Conservation (phyloP, 129 eudicot species). For the Ambrosia trifida region DNA sequence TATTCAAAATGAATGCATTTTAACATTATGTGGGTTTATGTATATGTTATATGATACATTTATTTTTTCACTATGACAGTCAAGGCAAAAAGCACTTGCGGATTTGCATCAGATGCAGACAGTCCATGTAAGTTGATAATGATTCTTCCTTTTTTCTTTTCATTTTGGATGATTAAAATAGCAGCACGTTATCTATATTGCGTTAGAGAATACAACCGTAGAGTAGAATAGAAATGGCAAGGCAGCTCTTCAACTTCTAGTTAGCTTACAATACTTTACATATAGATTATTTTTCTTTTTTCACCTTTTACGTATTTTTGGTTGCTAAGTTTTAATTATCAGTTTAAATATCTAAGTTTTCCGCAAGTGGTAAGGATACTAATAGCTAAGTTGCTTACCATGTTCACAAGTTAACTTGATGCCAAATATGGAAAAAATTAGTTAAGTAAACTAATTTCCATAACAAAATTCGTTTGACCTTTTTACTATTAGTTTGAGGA, state of each 20-base stretch:
- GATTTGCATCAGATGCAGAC: slow-evolving; percentile 89
- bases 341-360: neutral
- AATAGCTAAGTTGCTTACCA: neutral
- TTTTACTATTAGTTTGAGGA: too few species aligned
- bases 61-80: slow-evolving; percentile 53
- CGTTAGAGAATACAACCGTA: neutral
- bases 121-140: slow-evolving; percentile 65
- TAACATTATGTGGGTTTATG: neutral
- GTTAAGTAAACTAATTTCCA: neutral
- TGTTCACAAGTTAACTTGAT: neutral
- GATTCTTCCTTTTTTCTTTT: slow-evolving; percentile 1
- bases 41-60: slow-evolving; percentile 20
- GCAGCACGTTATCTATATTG: neutral
- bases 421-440: neutral
- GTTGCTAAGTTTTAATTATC: too few species aligned
- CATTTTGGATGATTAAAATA: neutral
- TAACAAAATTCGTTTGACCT: neutral
- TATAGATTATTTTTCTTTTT: too few species aligned
- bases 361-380: neutral
- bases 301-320: neutral
- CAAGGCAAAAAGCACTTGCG: slow-evolving; percentile 85
- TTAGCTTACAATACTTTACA: too few species aligned
- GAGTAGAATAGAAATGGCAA: neutral
- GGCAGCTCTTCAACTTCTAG: neutral
- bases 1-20: neutral